phyloP scores from a whole-genome alignment of 306 rosid genomes.

The Albizia julibrissin region DNA sequence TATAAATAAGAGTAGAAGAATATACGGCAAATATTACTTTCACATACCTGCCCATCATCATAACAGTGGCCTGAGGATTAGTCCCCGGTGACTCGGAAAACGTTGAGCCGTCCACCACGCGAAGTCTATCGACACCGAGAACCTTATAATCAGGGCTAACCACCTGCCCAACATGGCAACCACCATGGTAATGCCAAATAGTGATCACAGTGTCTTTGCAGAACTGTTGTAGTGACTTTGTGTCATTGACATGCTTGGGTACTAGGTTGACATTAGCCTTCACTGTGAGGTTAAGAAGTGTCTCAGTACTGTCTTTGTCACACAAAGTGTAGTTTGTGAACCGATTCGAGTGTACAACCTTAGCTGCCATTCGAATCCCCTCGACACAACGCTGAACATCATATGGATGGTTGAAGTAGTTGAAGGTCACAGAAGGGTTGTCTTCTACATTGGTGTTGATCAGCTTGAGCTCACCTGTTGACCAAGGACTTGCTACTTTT shows the following conservation, averaged over 20 bases:
- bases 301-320: constrained; percentile 47
- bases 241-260: constrained; percentile 74
- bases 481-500: constrained; percentile 70
- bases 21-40: neutral
- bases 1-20: no score
- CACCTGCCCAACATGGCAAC: constrained; percentile 84
- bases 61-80: constrained; percentile 90
- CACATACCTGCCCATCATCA: constrained; percentile 97
- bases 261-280: constrained; percentile 75
- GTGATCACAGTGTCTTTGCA: constrained; percentile 90
- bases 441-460: constrained; percentile 67
- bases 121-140: constrained; percentile 73
- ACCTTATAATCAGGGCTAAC: constrained; percentile 60
- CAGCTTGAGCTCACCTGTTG: constrained; percentile 76
- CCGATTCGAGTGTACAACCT: constrained; percentile 60
- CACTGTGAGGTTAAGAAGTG: constrained; percentile 66
- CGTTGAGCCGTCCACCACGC: constrained; percentile 84
- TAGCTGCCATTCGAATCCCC: constrained; percentile 63
- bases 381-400: constrained; percentile 82
- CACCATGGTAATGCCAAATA: constrained; percentile 98
- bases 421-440: constrained; percentile 84
- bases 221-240: constrained; percentile 72
- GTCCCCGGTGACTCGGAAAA: constrained; percentile 86
- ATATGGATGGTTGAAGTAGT: constrained; percentile 78
- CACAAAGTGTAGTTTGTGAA: constrained; percentile 65